These are phyloP conservation scores for Penicillium fimorum DNA, from an alignment of 495 filamentous ascomycete species.

Conservation along the genomic window DNA sequence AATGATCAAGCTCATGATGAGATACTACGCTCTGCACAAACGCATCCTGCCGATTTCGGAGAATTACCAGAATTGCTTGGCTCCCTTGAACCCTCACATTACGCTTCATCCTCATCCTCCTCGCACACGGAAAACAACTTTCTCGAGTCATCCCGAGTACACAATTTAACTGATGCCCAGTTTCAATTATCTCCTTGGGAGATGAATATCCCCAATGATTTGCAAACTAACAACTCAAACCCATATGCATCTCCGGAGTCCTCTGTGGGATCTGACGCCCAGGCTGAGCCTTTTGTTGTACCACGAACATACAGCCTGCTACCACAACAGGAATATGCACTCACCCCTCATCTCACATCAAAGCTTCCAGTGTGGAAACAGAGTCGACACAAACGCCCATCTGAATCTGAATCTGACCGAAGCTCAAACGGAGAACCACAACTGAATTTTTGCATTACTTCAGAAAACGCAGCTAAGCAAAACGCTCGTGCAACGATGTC, in stretches of 20 bases:
- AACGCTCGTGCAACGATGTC: conserved; percentile 33
- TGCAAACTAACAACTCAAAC: background rate
- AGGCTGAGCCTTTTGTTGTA: background rate
- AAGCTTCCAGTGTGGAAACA: background rate
- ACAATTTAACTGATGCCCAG: background rate
- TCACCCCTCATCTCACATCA: background rate
- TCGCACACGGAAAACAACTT: background rate
- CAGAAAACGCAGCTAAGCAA: conserved; percentile 21
- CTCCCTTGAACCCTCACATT: background rate
- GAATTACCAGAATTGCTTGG: background rate
- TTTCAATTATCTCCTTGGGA: background rate
- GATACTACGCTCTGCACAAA: conserved; percentile 9
- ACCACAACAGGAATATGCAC: background rate
- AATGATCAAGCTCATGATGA: background rate
- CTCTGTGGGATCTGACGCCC: background rate
- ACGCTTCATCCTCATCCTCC: conserved; percentile 4
- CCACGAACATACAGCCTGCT: background rate
- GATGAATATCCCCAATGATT: background rate
- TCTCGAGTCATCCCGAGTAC: background rate
- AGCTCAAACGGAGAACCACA: background rate
- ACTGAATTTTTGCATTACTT: conserved; percentile 11
- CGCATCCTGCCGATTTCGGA: background rate
- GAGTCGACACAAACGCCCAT: background rate
- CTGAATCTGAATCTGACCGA: background rate
- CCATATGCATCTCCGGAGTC: background rate